Conservation (phyloP, 208 protist species). For the Acanthamoeba castellanii region DNA sequence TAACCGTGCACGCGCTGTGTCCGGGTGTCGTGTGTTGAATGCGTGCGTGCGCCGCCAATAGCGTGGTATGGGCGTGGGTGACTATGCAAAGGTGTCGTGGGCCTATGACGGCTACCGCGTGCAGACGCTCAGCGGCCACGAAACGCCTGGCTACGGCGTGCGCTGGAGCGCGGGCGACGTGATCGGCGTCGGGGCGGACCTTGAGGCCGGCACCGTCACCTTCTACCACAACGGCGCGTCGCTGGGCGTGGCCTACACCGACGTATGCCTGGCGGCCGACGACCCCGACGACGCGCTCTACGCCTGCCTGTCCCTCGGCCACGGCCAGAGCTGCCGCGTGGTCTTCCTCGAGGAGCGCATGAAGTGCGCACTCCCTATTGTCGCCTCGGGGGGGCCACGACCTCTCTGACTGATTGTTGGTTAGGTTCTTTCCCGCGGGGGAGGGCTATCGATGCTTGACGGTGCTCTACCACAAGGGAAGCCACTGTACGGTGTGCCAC, state of each 20-base stretch:
- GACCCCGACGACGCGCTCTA: neutral
- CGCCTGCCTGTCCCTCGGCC: neutral
- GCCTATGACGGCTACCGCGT: conserved; percentile 57
- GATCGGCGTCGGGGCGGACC: neutral
- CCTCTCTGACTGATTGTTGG: no score
- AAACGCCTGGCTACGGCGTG: neutral
- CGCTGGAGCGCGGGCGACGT: conserved; percentile 15
- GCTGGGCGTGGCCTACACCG: conserved; percentile 4
- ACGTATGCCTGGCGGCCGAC: neutral
- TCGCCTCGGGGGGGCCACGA: no score
- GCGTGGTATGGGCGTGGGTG: conserved; percentile 38
- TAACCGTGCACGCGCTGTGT: no score
- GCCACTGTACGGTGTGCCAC: neutral
- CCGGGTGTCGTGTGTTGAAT: no score
- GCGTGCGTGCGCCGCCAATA: neutral
- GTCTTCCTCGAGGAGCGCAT: neutral
- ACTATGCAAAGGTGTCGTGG: conserved; percentile 23
- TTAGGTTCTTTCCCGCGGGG: neutral
- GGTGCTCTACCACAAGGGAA: neutral
- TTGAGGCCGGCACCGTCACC: neutral
- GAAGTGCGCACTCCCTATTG: conserved; percentile 17
- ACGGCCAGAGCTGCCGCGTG: neutral
- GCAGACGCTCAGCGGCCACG: neutral
- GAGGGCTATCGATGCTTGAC: neutral
- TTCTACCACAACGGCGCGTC: conserved; percentile 20